Conservation (phyloP, 1,139 yeast genomes). For the Suhomyces ambrosiae region DNA sequence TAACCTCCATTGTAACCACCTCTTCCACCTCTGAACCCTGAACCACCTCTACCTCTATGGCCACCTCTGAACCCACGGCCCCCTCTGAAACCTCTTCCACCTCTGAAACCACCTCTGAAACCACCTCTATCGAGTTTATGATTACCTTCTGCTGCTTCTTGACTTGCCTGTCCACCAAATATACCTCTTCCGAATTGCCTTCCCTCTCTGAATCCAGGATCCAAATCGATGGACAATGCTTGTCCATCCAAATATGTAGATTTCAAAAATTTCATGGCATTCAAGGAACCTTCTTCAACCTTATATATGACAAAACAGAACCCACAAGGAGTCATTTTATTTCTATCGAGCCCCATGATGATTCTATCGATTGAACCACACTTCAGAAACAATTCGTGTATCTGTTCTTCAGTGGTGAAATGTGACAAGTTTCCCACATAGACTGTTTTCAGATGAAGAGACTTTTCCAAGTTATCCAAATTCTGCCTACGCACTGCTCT, state of each 20-base stretch:
- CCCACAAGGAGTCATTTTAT: slow-evolving; percentile 90
- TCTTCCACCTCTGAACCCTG: slow-evolving; percentile 26
- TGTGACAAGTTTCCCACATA: slow-evolving; percentile 86
- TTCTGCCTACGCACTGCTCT: slow-evolving; percentile 65
- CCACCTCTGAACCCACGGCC: slow-evolving; percentile 27
- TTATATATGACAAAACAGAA: slow-evolving; percentile 87
- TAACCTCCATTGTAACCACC: slow-evolving; percentile 9
- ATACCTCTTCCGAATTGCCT: slow-evolving; percentile 92
- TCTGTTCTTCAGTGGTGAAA: slow-evolving; percentile 91
- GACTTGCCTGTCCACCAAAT: slow-evolving; percentile 78
- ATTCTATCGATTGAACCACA: slow-evolving; percentile 78
- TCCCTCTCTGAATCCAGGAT: slow-evolving; percentile 93
- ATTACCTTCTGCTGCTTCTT: slow-evolving; percentile 33
- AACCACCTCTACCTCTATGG: slow-evolving; percentile 33
- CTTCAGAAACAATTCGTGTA: slow-evolving; percentile 78
- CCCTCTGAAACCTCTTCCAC: slow-evolving; percentile 21
- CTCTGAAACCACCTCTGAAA: slow-evolving; percentile 31
- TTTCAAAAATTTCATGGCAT: slow-evolving; percentile 78
- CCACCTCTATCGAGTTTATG: slow-evolving; percentile 24
- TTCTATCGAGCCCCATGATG: slow-evolving; percentile 91
- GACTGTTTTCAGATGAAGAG: slow-evolving; percentile 69
- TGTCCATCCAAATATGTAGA: slow-evolving; percentile 83
- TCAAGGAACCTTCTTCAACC: slow-evolving; percentile 67
- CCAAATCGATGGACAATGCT: slow-evolving; percentile 78
- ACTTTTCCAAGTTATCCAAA: slow-evolving; percentile 61